Evolutionary conservation across 1,284 basidiomycete species (phyloP), one percentile per base, ranked within the genome.

Genomic region (Leccinum fallax): DNA sequence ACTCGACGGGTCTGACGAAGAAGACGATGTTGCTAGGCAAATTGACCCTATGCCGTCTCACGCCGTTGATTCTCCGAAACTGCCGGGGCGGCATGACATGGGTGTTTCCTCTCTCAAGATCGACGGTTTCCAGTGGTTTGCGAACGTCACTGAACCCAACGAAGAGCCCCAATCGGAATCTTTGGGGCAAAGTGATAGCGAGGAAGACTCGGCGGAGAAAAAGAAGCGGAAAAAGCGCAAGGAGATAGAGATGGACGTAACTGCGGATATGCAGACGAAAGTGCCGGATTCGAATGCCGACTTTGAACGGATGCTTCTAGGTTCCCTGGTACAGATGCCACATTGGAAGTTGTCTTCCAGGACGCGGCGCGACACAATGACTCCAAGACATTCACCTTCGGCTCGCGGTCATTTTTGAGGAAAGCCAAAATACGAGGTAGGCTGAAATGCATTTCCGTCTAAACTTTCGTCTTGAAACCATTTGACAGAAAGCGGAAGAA

Each of bases 251-350:
- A 80, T 88, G 65, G 95, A 97, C 76, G 78, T 91, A 51, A 96
- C 95, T 0, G 91, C 88, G 21, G 89, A 94, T 63, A 88, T 96
- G 80, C 92, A 94, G 60, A 87, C 83, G 46, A 90, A 87, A 69
- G 80, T 81, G n/a, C 96, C 97, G 2, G 90, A 95, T 73, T 98
- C 97, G 1, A 90, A 90, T 61, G 86, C 92, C 53, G 97, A 99
- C 73, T 99, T 98, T 71, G 97, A 99, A 77, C 89, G 97, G 15
- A 80, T 95, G 21, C 84, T 99, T 38, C 83, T 98, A 30, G 93
- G 94, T n/a, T 97, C 96, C 0, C 97, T 97, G 97, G 98, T 3
- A 93, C 89, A 11, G 88, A 93, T 40, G 87, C 94, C 67, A 85
- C 85, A 2, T 76, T 94, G 46, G 94, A 96, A 54, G 74, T 80